Evolutionary conservation across 1,284 basidiomycete genomes (phyloP).

Genomic region (Hemileccinum hortonii): DNA sequence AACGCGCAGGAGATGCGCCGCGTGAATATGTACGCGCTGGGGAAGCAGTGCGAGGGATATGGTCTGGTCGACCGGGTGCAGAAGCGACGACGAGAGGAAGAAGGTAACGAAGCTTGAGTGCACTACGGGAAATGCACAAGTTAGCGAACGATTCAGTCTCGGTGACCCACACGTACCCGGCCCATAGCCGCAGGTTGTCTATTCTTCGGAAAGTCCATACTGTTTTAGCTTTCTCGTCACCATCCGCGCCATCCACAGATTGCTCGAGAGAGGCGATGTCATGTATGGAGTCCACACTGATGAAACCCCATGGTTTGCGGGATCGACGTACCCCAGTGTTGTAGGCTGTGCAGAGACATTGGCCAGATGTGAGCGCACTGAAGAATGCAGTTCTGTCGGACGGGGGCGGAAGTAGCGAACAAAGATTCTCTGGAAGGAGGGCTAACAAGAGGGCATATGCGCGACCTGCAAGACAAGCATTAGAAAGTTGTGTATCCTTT

Average conservation of each 20-base stretch:
- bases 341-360: conserved; percentile 77
- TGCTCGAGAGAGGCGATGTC: conserved; percentile 68
- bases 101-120: conserved; percentile 77
- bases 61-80: conserved; percentile 30
- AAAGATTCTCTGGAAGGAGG: conserved; percentile 47
- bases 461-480: conserved; percentile 46
- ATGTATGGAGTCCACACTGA: conserved; percentile 74
- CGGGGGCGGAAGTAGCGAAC: conserved; percentile 43
- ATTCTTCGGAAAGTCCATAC: conserved; percentile 81
- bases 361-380: conserved; percentile 69
- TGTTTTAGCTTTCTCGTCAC: conserved; percentile 39
- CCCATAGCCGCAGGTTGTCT: conserved; percentile 81
- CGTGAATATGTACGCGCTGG: conserved; percentile 20
- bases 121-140: conserved; percentile 44
- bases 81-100: conserved; percentile 63
- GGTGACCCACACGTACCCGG: conserved; percentile 55
- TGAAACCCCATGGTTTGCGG: conserved; percentile 84
- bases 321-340: conserved; percentile 78
- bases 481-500: conserved; percentile 1
- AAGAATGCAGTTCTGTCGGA: conserved; percentile 47
- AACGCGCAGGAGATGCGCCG: conserved; percentile 26
- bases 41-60: conserved; percentile 27
- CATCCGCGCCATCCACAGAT: conserved; percentile 37
- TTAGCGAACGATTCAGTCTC: background rate
- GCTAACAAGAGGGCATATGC: conserved; percentile 52